Conservation (phyloP, 1,284 basidiomycete species). For the Sporisorium scitamineum region DNA sequence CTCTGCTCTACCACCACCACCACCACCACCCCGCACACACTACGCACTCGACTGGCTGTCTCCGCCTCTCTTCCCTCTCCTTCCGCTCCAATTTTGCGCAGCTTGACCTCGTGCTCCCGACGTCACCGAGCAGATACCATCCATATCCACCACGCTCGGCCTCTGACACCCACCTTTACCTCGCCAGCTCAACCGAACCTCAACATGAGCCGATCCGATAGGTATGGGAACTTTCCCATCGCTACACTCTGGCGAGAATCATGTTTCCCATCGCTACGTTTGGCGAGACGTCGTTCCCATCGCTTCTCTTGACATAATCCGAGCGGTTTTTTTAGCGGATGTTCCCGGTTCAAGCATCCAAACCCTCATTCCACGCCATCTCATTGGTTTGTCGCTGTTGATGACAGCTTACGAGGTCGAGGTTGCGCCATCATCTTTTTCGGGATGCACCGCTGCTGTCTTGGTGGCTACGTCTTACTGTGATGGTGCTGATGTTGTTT, state of each 20-base stretch:
- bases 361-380: constrained; percentile 11
- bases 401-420: not conserved
- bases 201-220: constrained; percentile 14
- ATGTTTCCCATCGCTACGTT: constrained; percentile 11
- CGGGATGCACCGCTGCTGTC: not conserved
- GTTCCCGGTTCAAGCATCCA: not conserved
- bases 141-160: not conserved
- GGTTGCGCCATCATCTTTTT: not conserved
- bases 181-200: not conserved
- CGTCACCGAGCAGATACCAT: not conserved
- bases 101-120: not conserved
- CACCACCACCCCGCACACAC: not conserved
- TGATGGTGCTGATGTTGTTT: not conserved
- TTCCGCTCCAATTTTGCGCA: not conserved
- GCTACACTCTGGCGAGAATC: constrained; percentile 14
- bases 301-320: not conserved
- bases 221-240: constrained; percentile 20
- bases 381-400: constrained; percentile 7
- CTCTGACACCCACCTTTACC: no score
- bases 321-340: not conserved
- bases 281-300: not conserved
- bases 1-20: no score
- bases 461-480: no score
- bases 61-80: not conserved
- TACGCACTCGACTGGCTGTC: not conserved